Evolutionary conservation across 306 rosid species (phyloP).

Genomic region (Luffa acutangula): DNA sequence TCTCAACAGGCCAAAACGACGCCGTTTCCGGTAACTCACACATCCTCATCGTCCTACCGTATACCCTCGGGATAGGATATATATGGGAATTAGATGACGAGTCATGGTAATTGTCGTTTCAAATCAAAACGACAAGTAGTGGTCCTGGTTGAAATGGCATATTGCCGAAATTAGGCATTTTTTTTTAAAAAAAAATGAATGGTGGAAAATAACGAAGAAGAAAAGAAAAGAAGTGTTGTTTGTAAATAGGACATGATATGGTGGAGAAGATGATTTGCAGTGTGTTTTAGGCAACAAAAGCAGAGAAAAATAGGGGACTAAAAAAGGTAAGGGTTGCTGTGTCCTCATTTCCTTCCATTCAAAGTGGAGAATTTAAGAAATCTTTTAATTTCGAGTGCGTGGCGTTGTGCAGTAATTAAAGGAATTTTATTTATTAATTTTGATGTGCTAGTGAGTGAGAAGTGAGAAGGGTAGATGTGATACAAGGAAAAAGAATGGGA

Average conservation of each 20-base stretch:
- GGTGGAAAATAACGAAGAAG: not conserved
- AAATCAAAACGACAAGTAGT: not conserved
- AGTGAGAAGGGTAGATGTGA: not conserved
- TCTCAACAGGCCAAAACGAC: not conserved
- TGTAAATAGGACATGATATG: not conserved
- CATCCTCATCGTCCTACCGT: not conserved
- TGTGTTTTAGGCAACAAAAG: not conserved
- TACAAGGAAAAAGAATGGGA: not conserved
- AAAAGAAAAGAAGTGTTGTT: not conserved
- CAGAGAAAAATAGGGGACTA: not conserved
- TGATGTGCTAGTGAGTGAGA: not conserved
- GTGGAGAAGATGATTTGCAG: not conserved
- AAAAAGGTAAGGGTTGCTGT: not conserved
- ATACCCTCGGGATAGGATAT: not conserved
- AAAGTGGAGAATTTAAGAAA: not conserved
- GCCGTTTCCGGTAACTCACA: not conserved
- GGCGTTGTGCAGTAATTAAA: not conserved
- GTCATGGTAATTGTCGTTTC: not conserved
- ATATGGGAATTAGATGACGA: not conserved
- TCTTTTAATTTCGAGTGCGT: not conserved
- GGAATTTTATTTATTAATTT: not conserved
- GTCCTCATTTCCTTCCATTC: not conserved
- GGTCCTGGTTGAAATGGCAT: not conserved
- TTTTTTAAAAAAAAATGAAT: not conserved
- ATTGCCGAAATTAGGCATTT: not conserved